Evolutionary conservation across 2,329 filamentous ascomycete species (phyloP), one percentile per base, ranked within the genome.

Genomic region (Ophidiomyces ophidiicola): DNA sequence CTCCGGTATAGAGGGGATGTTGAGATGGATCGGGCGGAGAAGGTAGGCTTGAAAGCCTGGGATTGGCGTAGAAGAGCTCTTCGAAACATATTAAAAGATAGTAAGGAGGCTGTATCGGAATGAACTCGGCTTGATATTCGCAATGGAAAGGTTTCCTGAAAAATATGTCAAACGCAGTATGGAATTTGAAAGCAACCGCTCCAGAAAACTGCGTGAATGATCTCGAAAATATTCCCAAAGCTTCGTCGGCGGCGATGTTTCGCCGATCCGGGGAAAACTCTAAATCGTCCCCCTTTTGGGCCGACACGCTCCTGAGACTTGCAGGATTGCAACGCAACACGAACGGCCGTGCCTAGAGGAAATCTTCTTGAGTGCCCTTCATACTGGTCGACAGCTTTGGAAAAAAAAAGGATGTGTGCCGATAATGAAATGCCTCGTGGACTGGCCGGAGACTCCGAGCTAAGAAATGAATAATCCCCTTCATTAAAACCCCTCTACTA

Each of bases 1-100:
- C 52, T 56, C 47, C 57, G 44, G 39, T 55, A 48, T 42, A 53
- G 30, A 48, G 54, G 48, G 41, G 58, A 50, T 29, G 57, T 48
- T 14, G 58, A 55, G 43, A 56, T 47, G 29, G 55, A 53, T 41
- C 57, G 54, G 44, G 49, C 42, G 37, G 58, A 51, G 28, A 60
- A 47, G 29, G 52, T 48, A 42, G 60, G 60, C 48, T 55, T 54
- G 39, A 53, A 53, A 41, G 55, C 58, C 51, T 58, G 59, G 37
- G 54, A 54, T 49, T 65, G 62, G 57, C 61, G 59, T 43, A 66
- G 46, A 38, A 66, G 44, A 39, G 58, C 54, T 50, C 59, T 57
- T 48, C 61, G 58, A 50, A 67, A 57, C 63, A 67, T 67, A 42
- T 11, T 42, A 15, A n/a, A 24, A 18, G 8, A 17, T 17, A 26